Evolutionary conservation across 176 grass and related monocot genomes (phyloP).

Genomic region (Aegilops speltoides): DNA sequence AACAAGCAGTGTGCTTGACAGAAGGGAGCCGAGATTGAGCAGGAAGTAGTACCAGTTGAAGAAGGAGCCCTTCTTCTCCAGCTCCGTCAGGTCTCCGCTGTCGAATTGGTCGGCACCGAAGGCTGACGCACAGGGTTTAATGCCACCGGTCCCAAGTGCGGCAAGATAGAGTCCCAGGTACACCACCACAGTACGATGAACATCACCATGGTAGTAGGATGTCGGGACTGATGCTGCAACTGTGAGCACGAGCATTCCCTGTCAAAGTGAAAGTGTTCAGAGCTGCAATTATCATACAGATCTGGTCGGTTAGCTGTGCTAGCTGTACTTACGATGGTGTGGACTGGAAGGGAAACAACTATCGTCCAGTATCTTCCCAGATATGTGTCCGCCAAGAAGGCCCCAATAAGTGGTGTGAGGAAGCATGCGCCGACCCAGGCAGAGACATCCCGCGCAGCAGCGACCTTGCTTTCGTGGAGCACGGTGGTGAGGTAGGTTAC

Average conservation of each 20-base stretch:
- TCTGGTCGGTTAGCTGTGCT: not conserved
- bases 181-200: slow-evolving; percentile 15
- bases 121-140: slow-evolving; percentile 34
- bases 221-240: slow-evolving; percentile 18
- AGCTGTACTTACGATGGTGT: not conserved
- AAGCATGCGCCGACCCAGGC: slow-evolving; percentile 21
- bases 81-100: slow-evolving; percentile 25
- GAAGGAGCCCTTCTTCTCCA: slow-evolving; percentile 42
- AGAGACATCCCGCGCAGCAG: slow-evolving; percentile 10
- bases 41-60: slow-evolving; percentile 63
- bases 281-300: not conserved
- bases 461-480: slow-evolving; percentile 23
- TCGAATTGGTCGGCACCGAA: slow-evolving; percentile 55
- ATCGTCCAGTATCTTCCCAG: slow-evolving; percentile 37
- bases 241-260: slow-evolving; percentile 38
- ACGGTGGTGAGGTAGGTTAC: slow-evolving; percentile 30
- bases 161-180: slow-evolving; percentile 50
- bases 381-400: slow-evolving; percentile 35
- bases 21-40: slow-evolving; percentile 25
- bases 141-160: slow-evolving; percentile 31
- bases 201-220: not conserved
- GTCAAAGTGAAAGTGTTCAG: not conserved
- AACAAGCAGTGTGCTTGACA: slow-evolving; percentile 44
- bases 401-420: slow-evolving; percentile 25
- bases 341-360: not conserved